Percentiles rank a stretch among this genome's conserved stretches.
Evolutionary conservation across 805 yeast genomes (phyloP).

Genomic region (Metschnikowia shivogae): DNA sequence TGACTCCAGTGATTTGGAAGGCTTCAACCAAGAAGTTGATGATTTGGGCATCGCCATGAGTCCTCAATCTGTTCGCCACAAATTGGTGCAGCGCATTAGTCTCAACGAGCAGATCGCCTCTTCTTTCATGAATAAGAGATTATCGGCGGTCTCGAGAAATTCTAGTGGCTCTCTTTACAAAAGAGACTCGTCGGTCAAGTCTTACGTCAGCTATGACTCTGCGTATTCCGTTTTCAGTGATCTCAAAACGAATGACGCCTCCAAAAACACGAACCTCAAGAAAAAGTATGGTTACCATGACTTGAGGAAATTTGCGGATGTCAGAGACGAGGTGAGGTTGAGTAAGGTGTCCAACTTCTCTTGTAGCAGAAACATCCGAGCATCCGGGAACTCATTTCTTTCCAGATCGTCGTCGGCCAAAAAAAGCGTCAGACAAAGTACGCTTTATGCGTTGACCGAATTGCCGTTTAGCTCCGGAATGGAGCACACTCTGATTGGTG

Average conservation of each 20-base stretch:
- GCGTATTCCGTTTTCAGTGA: constrained; percentile 38
- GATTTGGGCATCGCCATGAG: constrained; percentile 42
- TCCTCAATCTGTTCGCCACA: constrained; percentile 29
- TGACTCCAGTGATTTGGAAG: constrained; percentile 32
- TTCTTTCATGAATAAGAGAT: constrained; percentile 12
- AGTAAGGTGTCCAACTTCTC: constrained; percentile 9
- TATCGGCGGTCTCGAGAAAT: constrained; percentile 24
- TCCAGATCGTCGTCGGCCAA: constrained; percentile 26
- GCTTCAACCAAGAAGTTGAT: constrained; percentile 38
- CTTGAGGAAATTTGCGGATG: constrained; percentile 32
- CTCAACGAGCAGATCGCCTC: constrained; percentile 17
- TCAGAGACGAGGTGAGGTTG: constrained; percentile 4
- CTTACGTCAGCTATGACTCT: constrained; percentile 61
- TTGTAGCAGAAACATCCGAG: background rate
- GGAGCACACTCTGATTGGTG: background rate
- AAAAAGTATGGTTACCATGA: constrained; percentile 51
- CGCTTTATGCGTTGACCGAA: constrained; percentile 37
- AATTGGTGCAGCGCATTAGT: constrained; percentile 21
- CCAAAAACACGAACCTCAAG: constrained; percentile 22
- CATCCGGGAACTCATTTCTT: constrained; percentile 11
- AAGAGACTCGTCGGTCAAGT: constrained; percentile 37
- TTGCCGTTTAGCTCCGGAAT: constrained; percentile 27
- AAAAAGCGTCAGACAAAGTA: constrained; percentile 34
- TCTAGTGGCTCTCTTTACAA: constrained; percentile 33
- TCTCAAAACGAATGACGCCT: constrained; percentile 14